phyloP scores from a whole-genome alignment of 208 protist genomes.

The Leishmania gerbilli region DNA sequence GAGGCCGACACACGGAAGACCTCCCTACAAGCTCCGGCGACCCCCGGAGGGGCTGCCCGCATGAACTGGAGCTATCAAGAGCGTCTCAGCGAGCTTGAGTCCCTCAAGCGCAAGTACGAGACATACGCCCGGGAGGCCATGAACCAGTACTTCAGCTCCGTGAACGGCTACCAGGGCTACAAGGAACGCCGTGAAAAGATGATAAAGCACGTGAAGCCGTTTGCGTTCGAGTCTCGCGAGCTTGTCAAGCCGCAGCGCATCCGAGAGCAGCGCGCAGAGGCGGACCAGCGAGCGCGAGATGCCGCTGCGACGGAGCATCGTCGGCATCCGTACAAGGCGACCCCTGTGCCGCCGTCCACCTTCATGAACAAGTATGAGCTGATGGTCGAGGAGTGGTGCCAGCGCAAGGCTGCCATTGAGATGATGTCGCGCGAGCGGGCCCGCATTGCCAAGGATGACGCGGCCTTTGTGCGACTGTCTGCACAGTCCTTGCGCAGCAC shows the following conservation, averaged over 20 bases:
- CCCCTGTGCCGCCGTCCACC: conserved; percentile 78
- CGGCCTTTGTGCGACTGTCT: conserved; percentile 52
- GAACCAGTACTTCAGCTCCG: conserved; percentile 51
- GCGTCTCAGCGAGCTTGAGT: conserved; percentile 47
- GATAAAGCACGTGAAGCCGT: conserved; percentile 44
- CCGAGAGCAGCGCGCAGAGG: conserved; percentile 41
- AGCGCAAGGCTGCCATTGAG: conserved; percentile 74
- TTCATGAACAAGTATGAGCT: conserved; percentile 91
- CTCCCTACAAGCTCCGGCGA: not conserved
- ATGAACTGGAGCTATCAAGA: conserved; percentile 21
- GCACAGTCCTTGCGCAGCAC: conserved; percentile 50
- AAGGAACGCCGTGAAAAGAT: conserved; percentile 42
- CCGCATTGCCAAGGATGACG: conserved; percentile 54
- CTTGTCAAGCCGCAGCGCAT: conserved; percentile 45
- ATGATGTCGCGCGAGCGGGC: conserved; percentile 63
- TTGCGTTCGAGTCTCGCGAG: conserved; percentile 74
- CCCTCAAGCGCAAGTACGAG: conserved; percentile 56
- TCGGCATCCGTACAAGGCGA: conserved; percentile 49
- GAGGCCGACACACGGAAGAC: not conserved
- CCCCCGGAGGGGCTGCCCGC: not conserved
- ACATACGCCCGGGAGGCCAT: conserved; percentile 50
- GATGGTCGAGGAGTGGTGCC: conserved; percentile 91
- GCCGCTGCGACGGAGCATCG: conserved; percentile 26
- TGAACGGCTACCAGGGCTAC: conserved; percentile 59
- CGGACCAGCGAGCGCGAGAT: conserved; percentile 41